Base-by-base conservation (phyloP, 345 rosid genomes). In the Eutrema japonicum region DNA sequence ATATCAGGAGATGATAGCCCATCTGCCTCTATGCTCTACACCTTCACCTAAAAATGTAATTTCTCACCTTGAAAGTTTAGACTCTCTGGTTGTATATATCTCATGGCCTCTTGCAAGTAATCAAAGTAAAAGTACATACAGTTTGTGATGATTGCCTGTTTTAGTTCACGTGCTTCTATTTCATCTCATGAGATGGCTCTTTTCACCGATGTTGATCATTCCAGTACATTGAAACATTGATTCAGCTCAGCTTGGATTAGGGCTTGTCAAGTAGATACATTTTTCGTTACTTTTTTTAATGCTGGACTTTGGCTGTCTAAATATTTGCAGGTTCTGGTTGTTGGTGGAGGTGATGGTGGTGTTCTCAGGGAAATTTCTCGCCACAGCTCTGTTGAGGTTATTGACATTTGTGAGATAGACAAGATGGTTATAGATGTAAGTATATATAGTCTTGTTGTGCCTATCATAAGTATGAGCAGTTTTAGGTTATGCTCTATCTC, bases 271-370 rank as follows among this genome's bases (percentile, higher is more conserved):
- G 27, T n/a, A 33, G 18, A 40, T 29, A 50, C 60, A 26, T 11
- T 52, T 52, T 9, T 65, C 37, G 46, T 26, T 35, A 6, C 13
- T 51, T 63, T 45, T 47, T 18, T 48, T 45, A 22, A 61, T 35
- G 46, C 50, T 69, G 10, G 53, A 59, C 7, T 14, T 76, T 40
- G 16, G 35, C 37, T 53, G 32, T 47, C 14, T 41, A 7, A 52
- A 43, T 35, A 38, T 56, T 43, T 58, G 60, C 78, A 92, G 98
- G 99, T 92, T 76, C 83, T 95, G 73, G 99, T 92, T 80, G 98
- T 95, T 79, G 99, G 99, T 64, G 99, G 99, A 48, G 99, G 98
- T 76, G 99, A 95, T 76, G 99, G 99, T 46, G 99, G 96, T 10
- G 98, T 92, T 76, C 96, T 92, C 27, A 74, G 94, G 68, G 99